Base-by-base conservation (phyloP, 768 basidiomycete species). In the Tulasnella sp. region DNA sequence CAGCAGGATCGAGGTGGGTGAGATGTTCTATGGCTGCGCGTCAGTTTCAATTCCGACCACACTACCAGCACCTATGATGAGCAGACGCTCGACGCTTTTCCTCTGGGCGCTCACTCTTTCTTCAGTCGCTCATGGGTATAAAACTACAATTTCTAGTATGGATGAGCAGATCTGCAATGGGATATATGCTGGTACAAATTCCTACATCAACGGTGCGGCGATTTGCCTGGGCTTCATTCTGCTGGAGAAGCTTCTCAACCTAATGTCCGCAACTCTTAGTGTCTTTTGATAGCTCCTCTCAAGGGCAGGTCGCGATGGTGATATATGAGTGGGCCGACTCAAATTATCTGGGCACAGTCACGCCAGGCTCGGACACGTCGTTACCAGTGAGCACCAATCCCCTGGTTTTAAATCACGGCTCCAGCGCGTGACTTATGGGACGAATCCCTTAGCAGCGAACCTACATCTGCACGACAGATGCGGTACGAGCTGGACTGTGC, bases 291-390 rank as follows among this genome's bases (percentile, higher is more conserved):
- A 69, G 75, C 17, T 66, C 77, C 4, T 92, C 92, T 2, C 76
- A 83, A 66, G 95, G 95, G 38, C 88, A 95, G 71, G 75, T 96
- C 19, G 90, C 95, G 26, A 84, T 96, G 78, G 87, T 95, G 55
- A 82, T 99, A 23, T 99, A 97, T 68, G 95, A 98, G 73, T 99
- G 94, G 94, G 70, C 77, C 27, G 96, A 99, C 68, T 83, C 84
- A 54, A 73, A 77, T 48, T 93, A 88, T 68, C 77, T 99, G 2
- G 96, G 96, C 32, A 83, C 78, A 69, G 73, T 77, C 48, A 82
- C 82, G 29, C 81, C 82, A 3, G 62, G 71, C 30, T 71, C 68
- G 4, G 77, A 82, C 63, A 77, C 80, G 41, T 73, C 75, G 58
- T 67, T 85, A 51, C 86, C 86, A 64, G 86, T 92, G 71, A 80